These are phyloP conservation scores for Tetradesmus lagerheimii DNA, from an alignment of 139 green algal species.

Conservation along the genomic window DNA sequence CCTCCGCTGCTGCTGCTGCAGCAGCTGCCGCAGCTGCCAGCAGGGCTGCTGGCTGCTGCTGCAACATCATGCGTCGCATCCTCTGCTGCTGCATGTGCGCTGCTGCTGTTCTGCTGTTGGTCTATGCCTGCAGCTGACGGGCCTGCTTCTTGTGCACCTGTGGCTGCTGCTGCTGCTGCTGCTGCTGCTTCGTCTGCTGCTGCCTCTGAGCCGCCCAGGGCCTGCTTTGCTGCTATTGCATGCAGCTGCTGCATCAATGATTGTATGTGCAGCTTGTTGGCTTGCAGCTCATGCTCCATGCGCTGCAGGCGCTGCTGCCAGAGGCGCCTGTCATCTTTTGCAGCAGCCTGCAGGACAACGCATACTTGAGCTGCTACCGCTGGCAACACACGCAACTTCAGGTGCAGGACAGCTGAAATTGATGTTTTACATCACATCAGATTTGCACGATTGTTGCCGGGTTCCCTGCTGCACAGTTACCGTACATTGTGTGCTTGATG, in stretches of 20 bases:
- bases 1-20: background rate
- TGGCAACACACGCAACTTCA: background rate
- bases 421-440: too few species aligned
- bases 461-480: background rate
- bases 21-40: background rate
- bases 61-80: background rate
- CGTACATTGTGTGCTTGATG: background rate
- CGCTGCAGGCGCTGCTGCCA: conserved; percentile 50
- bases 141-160: background rate
- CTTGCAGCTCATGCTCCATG: conserved; percentile 41
- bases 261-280: conserved; percentile 42
- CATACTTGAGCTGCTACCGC: background rate
- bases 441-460: too few species aligned
- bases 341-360: conserved; percentile 48
- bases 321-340: conserved; percentile 42
- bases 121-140: background rate
- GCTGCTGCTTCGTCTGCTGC: background rate
- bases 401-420: too few species aligned
- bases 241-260: conserved; percentile 34
- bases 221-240: conserved; percentile 25
- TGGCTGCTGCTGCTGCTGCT: background rate
- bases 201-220: background rate
- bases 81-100: background rate
- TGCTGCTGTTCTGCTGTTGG: background rate
- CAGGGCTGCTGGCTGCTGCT: background rate